These are phyloP conservation scores for Aspergillus niger DNA, from an alignment of 2,329 filamentous ascomycete genomes.

Conservation along the genomic window DNA sequence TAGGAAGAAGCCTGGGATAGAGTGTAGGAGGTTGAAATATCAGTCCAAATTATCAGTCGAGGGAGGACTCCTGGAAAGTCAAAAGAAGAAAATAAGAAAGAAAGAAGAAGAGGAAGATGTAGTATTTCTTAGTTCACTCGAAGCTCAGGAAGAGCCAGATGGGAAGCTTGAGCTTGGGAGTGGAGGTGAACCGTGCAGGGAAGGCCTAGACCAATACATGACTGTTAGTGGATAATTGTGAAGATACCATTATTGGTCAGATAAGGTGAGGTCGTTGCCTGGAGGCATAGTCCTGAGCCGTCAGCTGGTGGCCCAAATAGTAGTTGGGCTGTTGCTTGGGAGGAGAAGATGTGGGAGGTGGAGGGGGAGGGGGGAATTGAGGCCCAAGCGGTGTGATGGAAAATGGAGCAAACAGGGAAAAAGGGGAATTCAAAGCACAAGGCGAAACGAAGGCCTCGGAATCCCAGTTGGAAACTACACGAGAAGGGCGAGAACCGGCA, in stretches of 20 bases:
- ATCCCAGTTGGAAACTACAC: no score
- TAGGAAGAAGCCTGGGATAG: no score
- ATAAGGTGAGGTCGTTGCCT: neutral
- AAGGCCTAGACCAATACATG: neutral
- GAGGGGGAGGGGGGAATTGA: neutral
- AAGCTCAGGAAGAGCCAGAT: neutral
- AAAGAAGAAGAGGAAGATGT: neutral
- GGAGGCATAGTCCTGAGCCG: neutral
- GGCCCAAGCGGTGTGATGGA: neutral
- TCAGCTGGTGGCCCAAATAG: neutral
- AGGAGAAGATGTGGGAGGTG: neutral
- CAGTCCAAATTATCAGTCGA: no score
- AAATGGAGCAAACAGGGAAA: neutral
- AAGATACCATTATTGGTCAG: neutral
- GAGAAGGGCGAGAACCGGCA: neutral
- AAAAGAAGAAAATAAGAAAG: no score
- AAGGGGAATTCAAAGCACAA: no score
- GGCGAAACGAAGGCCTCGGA: no score
- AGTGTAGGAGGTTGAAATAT: no score
- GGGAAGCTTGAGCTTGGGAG: neutral
- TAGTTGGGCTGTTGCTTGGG: neutral
- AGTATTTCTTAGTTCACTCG: neutral
- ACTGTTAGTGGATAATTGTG: neutral
- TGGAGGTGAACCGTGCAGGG: neutral
- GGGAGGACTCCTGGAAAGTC: no score